Percentiles rank a stretch among this genome's conserved stretches.
These are phyloP conservation scores for Mycena latifolia DNA, from an alignment of 768 basidiomycete species.

Conservation along the genomic window DNA sequence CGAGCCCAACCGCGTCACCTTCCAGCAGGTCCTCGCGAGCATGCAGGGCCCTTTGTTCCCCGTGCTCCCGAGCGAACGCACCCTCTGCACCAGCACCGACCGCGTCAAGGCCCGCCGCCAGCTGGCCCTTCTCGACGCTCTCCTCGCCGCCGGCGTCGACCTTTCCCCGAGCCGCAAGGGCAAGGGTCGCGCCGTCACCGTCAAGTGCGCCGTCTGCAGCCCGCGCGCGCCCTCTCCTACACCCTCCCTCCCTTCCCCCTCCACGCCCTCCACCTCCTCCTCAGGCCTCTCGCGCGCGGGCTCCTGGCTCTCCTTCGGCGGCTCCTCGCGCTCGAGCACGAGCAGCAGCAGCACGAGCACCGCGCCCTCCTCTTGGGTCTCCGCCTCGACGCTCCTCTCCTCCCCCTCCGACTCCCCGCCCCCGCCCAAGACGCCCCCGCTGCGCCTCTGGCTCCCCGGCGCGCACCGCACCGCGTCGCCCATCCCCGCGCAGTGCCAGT, in stretches of 20 bases:
- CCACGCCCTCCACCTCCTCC: slow-evolving; percentile 27
- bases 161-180: slow-evolving; percentile 15
- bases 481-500: background rate
- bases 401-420: slow-evolving; percentile 1
- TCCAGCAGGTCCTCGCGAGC: slow-evolving; percentile 33
- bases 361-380: slow-evolving; percentile 30
- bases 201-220: slow-evolving; percentile 1
- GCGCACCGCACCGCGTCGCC: slow-evolving; percentile 30
- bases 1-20: slow-evolving; percentile 27
- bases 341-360: slow-evolving; percentile 20
- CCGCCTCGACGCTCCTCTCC: slow-evolving; percentile 18
- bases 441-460: slow-evolving; percentile 29
- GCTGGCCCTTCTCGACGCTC: slow-evolving; percentile 23
- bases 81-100: slow-evolving; percentile 2
- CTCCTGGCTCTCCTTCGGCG: slow-evolving; percentile 37
- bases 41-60: slow-evolving; percentile 34
- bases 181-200: slow-evolving; percentile 20
- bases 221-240: background rate
- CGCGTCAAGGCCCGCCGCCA: slow-evolving; percentile 8
- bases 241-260: background rate
- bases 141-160: slow-evolving; percentile 18
- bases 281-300: slow-evolving; percentile 33
- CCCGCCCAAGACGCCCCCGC: background rate
- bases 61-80: slow-evolving; percentile 19
- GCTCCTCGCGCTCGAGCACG: slow-evolving; percentile 23